Conservation (phyloP, 2,329 filamentous ascomycete species). For the Dactylellina parvicollis region DNA sequence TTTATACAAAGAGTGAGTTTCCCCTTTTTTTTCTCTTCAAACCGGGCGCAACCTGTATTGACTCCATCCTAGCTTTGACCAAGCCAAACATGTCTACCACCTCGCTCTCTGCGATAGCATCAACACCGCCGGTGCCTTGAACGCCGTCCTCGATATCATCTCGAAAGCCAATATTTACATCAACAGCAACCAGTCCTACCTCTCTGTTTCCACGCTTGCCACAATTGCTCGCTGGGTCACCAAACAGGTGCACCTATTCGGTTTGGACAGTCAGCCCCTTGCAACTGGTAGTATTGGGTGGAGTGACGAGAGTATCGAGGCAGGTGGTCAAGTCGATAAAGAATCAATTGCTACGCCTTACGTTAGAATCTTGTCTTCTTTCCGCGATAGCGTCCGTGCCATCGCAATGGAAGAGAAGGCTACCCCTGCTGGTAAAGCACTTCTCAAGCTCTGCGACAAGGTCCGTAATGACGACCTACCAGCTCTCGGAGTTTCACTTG, state of each 20-base stretch:
- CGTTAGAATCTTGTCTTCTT: constrained; percentile 67
- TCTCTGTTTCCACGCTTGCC: constrained; percentile 54
- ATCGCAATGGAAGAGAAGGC: constrained; percentile 62
- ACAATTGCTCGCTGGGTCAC: constrained; percentile 79
- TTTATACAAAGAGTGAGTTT: constrained; percentile 56
- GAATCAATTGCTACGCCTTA: constrained; percentile 61
- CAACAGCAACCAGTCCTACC: constrained; percentile 61
- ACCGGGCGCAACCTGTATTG: neutral
- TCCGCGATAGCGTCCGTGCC: constrained; percentile 72
- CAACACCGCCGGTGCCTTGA: constrained; percentile 83
- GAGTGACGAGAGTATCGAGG: constrained; percentile 61
- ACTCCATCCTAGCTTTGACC: constrained; percentile 62
- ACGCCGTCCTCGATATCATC: constrained; percentile 79
- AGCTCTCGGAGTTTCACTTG: constrained; percentile 84
- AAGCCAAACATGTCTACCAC: constrained; percentile 69
- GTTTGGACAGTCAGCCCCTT: constrained; percentile 69
- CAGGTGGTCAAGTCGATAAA: constrained; percentile 59
- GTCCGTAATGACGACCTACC: constrained; percentile 84
- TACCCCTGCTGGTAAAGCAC: constrained; percentile 70
- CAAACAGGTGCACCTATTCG: constrained; percentile 83
- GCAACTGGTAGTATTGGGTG: constrained; percentile 56
- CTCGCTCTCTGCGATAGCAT: constrained; percentile 70
- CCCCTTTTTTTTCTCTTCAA: neutral
- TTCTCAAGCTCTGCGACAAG: constrained; percentile 79
- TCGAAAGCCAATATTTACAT: constrained; percentile 73